Evolutionary conservation across 306 rosid species (phyloP).

Genomic region (Senna siamea): DNA sequence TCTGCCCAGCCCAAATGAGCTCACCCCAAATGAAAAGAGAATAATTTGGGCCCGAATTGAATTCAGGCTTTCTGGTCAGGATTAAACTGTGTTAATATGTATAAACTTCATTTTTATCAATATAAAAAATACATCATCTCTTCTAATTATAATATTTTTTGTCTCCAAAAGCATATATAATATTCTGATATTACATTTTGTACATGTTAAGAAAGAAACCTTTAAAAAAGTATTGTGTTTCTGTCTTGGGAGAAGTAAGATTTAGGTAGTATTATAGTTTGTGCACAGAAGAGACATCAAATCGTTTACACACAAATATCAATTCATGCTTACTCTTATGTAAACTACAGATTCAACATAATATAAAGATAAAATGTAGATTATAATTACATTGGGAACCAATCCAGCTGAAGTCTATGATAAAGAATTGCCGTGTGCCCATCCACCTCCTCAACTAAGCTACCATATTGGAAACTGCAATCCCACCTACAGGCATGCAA

Average conservation of each 20-base stretch:
- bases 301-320: slow-evolving; percentile 27
- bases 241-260: not conserved
- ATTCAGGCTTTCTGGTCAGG: not conserved
- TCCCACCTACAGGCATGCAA: slow-evolving; percentile 83
- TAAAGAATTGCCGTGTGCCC: slow-evolving; percentile 98
- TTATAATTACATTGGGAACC: slow-evolving; percentile 86
- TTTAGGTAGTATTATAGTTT: slow-evolving; percentile 17
- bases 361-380: slow-evolving; percentile 1
- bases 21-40: not conserved
- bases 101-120: not conserved
- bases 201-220: not conserved
- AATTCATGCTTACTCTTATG: slow-evolving; percentile 7
- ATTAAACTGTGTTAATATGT: not conserved
- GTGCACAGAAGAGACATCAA: slow-evolving; percentile 2
- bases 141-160: not conserved
- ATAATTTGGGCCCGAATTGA: not conserved
- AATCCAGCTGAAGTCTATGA: slow-evolving; percentile 94
- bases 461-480: slow-evolving; percentile 88
- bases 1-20: too few relatives aligned
- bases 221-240: not conserved
- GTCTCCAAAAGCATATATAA: not conserved
- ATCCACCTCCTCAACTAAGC: slow-evolving; percentile 98
- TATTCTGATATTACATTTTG: not conserved
- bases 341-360: slow-evolving; percentile 15
- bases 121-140: not conserved